Evolutionary conservation across 306 rosid genomes (phyloP).

Genomic region (Vicia faba): DNA sequence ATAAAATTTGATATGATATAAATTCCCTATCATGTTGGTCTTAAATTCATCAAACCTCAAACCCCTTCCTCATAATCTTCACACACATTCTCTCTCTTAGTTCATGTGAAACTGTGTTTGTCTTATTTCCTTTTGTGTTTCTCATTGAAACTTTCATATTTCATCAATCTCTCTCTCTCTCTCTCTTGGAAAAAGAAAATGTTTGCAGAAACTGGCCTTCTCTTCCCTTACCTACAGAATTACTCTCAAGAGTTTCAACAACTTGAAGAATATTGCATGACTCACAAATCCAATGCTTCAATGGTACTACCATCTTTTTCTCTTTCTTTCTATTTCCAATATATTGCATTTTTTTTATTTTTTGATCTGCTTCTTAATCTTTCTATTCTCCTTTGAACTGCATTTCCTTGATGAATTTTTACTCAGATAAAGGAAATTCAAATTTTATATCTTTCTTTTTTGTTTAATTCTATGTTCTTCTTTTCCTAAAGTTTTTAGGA

Average conservation of each 20-base stretch:
- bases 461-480: neutral
- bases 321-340: conserved; percentile 10
- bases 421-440: neutral
- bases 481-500: conserved; percentile 5
- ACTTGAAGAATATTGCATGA: conserved; percentile 71
- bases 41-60: conserved; percentile 38
- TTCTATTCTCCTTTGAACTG: conserved; percentile 42
- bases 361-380: conserved; percentile 21
- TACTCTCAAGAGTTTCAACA: conserved; percentile 74
- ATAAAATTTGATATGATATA: conserved; percentile 42
- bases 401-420: conserved; percentile 43
- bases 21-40: conserved; percentile 46
- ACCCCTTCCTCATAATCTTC: conserved; percentile 4
- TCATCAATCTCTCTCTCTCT: conserved; percentile 12
- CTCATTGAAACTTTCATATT: conserved; percentile 33
- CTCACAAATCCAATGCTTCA: conserved; percentile 66
- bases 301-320: conserved; percentile 53
- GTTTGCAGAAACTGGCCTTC: conserved; percentile 77
- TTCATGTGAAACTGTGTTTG: neutral
- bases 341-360: neutral
- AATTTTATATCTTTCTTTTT: neutral
- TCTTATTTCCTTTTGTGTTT: conserved; percentile 24
- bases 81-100: neutral
- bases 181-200: conserved; percentile 58
- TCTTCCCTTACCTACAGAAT: conserved; percentile 71